Base-by-base conservation (phyloP, 2,329 filamentous ascomycete genomes). In the Colletotrichum tanaceti region DNA sequence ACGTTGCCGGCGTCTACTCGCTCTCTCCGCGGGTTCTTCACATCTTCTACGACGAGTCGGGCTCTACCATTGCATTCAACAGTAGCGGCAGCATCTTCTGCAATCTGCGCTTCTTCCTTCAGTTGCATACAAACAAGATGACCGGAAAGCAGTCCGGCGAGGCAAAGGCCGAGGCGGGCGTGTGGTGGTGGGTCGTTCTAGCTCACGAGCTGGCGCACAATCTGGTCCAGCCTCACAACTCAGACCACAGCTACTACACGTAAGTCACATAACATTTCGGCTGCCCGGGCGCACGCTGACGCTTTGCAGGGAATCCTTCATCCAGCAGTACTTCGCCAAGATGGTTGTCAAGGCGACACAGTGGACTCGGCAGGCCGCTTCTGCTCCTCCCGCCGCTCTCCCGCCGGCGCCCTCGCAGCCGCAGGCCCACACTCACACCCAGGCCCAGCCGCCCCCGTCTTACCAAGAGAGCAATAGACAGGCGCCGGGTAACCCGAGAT, bases 131-230 rank as follows among this genome's bases (percentile, higher is more conserved):
- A 52, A 75, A 81, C 16, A 79, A 83, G 71, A 78, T 89, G 55
- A 74, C 72, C 57, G 80, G 65, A 57, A 77, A 24, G 50, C 72
- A 24, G 75, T 55, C 28, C 71, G 22, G 77, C 2, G 80, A 85
- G 62, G 87, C 82, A 18, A 89, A 83, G 76, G 84, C 72, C 4
- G 91, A 96, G 70, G 93, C 93, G 3, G 83, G 89, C 65, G 87
- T 91, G 1, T 97, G 94, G 84, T 98, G 95, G 95, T 98, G 92
- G 88, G 92, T 97, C 71, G 94, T 96, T n/a, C 79, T 98, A 70
- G 97, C 94, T 71, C 96, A 99, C 77, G 97, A 99, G 81, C 81
- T 99, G 78, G 94, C 96, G 66, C 96, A 99, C 80, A 99, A 99
- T 77, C 81, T 99, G 63, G 93, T 97, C 10, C 81, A 82, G 44